Evolutionary conservation across 345 rosid genomes (phyloP), one percentile per base, ranked within the genome.

Genomic region (Brassica carinata): DNA sequence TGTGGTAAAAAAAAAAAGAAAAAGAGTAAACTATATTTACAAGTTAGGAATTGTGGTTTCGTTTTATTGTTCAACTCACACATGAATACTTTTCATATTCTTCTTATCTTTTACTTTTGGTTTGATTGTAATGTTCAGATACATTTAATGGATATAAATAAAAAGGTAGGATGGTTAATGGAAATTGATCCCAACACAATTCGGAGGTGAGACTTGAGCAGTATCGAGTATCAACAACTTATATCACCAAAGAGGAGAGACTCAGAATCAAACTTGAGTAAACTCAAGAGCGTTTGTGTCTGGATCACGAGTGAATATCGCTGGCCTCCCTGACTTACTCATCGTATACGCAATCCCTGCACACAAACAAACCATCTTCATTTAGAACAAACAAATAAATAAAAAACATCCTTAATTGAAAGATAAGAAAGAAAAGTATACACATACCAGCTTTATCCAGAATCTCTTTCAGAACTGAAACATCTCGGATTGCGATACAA

Each of bases 271-370:
- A 72, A 93, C 85, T 83, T 96, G 97, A 14, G 94, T 92, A 77
- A 93, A 90, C 69, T 96, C 99, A 1, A 96, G 83, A 64, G 99
- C 98, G 80, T 96, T 96, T 79, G 98, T 85, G 84, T 96, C 98
- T 26, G 98, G 98, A 88, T 96, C 99, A 77, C 92, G 83, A 7
- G 90, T 87, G 72, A 96, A 96, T 70, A 95, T 85, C 5, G 98
- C 99, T 29, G 99, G 97, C 84, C 99, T 87, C 29, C n/a, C 98
- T 0, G 98, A 93, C 71, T 64, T 83, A 83, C 98, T 91, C 80
- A 91, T 89, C 0, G 97, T 95, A 76, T 90, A 93, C 40, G 88
- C 88, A 62, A 91, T 85, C 61, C 93, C 97, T 95, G 84, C 77
- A 62, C 69, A 19, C 27, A 38, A 14, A 10, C 61, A 7, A 8